phyloP scores from a whole-genome alignment of 805 yeast species.

The Suhomyces vadensis region DNA sequence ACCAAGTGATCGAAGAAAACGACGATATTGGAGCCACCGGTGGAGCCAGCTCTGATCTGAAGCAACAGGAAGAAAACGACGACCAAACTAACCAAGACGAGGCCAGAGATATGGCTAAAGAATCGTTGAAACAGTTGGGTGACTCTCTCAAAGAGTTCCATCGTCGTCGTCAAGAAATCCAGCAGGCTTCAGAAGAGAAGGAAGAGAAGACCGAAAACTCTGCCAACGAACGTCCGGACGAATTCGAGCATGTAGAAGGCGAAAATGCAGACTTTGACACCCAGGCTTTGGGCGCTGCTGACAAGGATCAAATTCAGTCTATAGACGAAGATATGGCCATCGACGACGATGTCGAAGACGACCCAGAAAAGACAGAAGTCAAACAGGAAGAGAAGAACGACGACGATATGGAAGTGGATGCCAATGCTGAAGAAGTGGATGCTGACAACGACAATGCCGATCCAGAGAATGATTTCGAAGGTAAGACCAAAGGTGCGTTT shows the following conservation, averaged over 20 bases:
- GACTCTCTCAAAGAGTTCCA: slow-evolving; percentile 91
- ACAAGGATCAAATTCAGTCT: slow-evolving; percentile 71
- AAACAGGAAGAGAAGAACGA: slow-evolving; percentile 18
- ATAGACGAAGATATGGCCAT: slow-evolving; percentile 81
- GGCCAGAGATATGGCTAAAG: slow-evolving; percentile 67
- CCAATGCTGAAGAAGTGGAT: slow-evolving; percentile 31
- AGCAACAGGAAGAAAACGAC: slow-evolving; percentile 41
- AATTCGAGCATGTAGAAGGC: slow-evolving; percentile 80
- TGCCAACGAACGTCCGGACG: slow-evolving; percentile 75
- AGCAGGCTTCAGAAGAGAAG: slow-evolving; percentile 54
- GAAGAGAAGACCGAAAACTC: slow-evolving; percentile 46
- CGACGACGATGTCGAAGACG: slow-evolving; percentile 54
- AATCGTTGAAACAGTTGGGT: slow-evolving; percentile 84
- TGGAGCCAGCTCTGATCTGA: slow-evolving; percentile 38
- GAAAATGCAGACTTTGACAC: slow-evolving; percentile 77
- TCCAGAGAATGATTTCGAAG: slow-evolving; percentile 47
- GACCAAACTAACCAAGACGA: slow-evolving; percentile 45
- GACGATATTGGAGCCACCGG: slow-evolving; percentile 73
- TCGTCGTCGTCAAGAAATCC: slow-evolving; percentile 84
- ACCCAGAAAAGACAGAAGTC: slow-evolving; percentile 7
- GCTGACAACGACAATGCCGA: slow-evolving; percentile 30
- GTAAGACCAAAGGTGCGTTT: slow-evolving; percentile 51
- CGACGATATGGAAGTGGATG: slow-evolving; percentile 13
- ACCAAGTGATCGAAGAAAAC: slow-evolving; percentile 55
- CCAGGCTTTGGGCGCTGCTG: slow-evolving; percentile 91